Evolutionary conservation across 169 alveolate species (phyloP), one percentile per base, ranked within the genome.

Genomic region (Theileria equi): DNA sequence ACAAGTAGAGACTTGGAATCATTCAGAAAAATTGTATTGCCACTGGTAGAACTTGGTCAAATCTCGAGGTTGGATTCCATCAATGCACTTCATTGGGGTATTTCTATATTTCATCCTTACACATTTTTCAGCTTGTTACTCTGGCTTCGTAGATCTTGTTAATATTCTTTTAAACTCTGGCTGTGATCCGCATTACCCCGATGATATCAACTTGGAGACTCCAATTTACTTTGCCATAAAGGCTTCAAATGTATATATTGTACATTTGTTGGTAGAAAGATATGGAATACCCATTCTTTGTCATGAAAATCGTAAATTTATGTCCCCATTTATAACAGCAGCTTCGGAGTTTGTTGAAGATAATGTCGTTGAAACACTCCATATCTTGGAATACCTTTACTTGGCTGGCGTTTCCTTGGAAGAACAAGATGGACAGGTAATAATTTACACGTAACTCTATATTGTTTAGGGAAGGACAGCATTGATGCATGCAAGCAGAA

Each of bases 381-480:
- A 88, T 73, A 82, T 89, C 31, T 84, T 91, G 68, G 96, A 91
- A 61, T 88, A 87, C 63, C 78, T 91, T 29, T 91, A 89, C 68
- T 79, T 91, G 26, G 73, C 91, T 36, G 96, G 96, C 4, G 90
- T 83, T 38, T 88, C 96, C 29, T 77, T 92, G 31, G 96, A 92
- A 65, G 96, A 90, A 60, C 97, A 92, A 59, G 95, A 92, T 57
- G 84, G 67, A 31, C 50, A 61, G 60, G 84, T 73, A 78, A 4
- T 23, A 31, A 35, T 11, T n/a, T 23, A 1, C 28, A 55, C n/a
- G 48, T 19, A 16, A 16, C 21, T 16, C 31, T 21, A 6, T 49
- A 36, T 78, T 28, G 40, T 59, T 10, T 61, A 70, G 70, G 97
- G 97, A 0, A 89, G 90, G 17, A 92, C 96, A 16, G 95, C 96